Evolutionary conservation across 129 eudicot species (phyloP).

Genomic region (Tagetes patula): DNA sequence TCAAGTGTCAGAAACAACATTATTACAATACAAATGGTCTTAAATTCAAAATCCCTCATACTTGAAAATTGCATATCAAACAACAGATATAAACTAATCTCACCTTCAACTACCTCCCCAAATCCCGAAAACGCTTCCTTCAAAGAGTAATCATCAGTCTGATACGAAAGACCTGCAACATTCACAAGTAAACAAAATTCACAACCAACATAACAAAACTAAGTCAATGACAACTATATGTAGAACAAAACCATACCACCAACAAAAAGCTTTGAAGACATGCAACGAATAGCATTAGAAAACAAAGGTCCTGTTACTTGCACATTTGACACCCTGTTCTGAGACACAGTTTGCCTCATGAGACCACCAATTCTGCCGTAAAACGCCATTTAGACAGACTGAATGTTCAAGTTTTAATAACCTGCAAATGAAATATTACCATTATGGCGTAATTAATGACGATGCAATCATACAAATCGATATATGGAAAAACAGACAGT

Average conservation of each 20-base stretch:
- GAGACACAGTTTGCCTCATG: constrained; percentile 45
- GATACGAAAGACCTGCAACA: constrained; percentile 65
- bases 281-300: constrained; percentile 62
- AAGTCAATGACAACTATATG: neutral
- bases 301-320: constrained; percentile 39
- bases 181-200: neutral
- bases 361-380: constrained; percentile 61
- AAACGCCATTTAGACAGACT: constrained; percentile 52
- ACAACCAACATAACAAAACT: neutral
- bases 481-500: neutral
- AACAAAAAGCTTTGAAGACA: constrained; percentile 80
- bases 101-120: constrained; percentile 86
- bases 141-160: constrained; percentile 63
- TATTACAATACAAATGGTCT: too few species aligned
- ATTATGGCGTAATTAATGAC: too few species aligned
- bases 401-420: constrained; percentile 13
- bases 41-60: too few species aligned
- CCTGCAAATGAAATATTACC: constrained; percentile 5
- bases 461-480: too few species aligned
- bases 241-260: constrained; percentile 55
- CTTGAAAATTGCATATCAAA: too few species aligned
- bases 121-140: constrained; percentile 77
- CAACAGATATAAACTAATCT: neutral
- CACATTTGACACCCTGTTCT: constrained; percentile 24
- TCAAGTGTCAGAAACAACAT: too few species aligned